Evolutionary conservation across 1,284 basidiomycete genomes (phyloP).

Genomic region (Ustilago xerochloae): DNA sequence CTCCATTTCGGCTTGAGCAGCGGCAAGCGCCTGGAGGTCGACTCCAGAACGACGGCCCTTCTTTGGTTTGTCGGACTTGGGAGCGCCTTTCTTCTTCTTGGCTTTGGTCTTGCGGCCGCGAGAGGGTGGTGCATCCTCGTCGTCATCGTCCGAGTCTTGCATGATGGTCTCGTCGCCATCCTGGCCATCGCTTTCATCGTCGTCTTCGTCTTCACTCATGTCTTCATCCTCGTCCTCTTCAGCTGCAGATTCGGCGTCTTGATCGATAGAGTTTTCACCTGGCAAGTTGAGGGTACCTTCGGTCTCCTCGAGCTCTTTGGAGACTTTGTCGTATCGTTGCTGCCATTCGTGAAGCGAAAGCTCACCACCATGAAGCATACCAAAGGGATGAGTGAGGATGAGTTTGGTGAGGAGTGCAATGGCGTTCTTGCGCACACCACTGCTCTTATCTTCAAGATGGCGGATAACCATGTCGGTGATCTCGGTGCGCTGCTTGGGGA

Average conservation of each 20-base stretch:
- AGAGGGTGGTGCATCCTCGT: conserved; percentile 15
- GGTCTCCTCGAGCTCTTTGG: conserved; percentile 72
- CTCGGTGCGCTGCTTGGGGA: conserved; percentile 84
- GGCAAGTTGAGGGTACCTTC: conserved; percentile 61
- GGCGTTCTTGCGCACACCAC: conserved; percentile 85
- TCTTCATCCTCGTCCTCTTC: conserved; percentile 64
- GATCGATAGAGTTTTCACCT: conserved; percentile 53
- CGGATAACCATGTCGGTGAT: conserved; percentile 81
- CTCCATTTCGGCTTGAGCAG: conserved; percentile 57
- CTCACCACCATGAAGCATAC: conserved; percentile 83
- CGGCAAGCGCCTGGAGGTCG: conserved; percentile 54
- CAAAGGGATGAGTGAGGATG: conserved; percentile 89
- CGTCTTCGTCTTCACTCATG: conserved; percentile 63
- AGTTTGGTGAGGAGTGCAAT: conserved; percentile 82
- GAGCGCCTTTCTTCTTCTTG: conserved; percentile 2
- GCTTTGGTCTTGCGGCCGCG: conserved; percentile 10
- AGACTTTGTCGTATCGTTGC: conserved; percentile 74
- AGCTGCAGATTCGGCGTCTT: conserved; percentile 68
- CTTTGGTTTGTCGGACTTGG: conserved; percentile 44
- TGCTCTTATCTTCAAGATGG: conserved; percentile 89
- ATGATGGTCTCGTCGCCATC: conserved; percentile 31
- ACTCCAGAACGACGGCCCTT: conserved; percentile 70
- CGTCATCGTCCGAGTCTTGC: conserved; percentile 25
- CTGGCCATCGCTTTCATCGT: conserved; percentile 11
- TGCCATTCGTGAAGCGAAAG: conserved; percentile 79